phyloP scores from a whole-genome alignment of 2,329 filamentous ascomycete genomes.

The Aspergillus awamori region DNA sequence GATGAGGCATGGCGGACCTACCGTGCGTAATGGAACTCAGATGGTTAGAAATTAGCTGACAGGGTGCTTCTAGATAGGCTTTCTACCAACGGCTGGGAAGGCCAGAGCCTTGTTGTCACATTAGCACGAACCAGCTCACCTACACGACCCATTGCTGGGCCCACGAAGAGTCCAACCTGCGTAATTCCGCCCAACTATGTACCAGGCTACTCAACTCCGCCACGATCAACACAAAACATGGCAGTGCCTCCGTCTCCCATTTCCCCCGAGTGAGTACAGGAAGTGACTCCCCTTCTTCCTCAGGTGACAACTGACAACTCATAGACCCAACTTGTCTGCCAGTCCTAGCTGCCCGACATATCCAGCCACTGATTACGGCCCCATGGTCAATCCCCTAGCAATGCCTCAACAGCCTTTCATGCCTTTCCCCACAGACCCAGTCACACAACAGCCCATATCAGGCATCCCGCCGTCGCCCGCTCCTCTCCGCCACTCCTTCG shows the following conservation, averaged over 20 bases:
- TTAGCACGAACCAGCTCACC: slow-evolving; percentile 45
- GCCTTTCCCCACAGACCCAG: slow-evolving; percentile 32
- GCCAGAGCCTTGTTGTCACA: slow-evolving; percentile 47
- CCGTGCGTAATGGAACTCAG: slow-evolving; percentile 31
- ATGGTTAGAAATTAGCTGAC: slow-evolving; percentile 19
- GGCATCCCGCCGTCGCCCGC: slow-evolving; percentile 34
- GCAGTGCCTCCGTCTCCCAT: slow-evolving; percentile 39
- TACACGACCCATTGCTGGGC: slow-evolving; percentile 46
- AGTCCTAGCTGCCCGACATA: slow-evolving; percentile 27
- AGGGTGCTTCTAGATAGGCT: slow-evolving; percentile 38
- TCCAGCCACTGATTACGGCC: slow-evolving; percentile 30
- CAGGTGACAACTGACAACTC: slow-evolving; percentile 1
- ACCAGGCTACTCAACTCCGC: slow-evolving; percentile 39
- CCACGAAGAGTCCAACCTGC: slow-evolving; percentile 42
- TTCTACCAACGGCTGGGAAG: slow-evolving; percentile 48
- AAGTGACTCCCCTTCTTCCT: neutral
- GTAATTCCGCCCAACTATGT: slow-evolving; percentile 32
- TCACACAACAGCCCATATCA: slow-evolving; percentile 23
- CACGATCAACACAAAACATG: slow-evolving; percentile 31
- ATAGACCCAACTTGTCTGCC: neutral
- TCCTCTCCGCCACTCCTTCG: slow-evolving; percentile 31
- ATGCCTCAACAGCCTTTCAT: slow-evolving; percentile 31
- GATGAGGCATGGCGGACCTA: slow-evolving; percentile 50
- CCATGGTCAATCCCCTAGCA: slow-evolving; percentile 28
- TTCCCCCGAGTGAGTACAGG: slow-evolving; percentile 38